These are phyloP conservation scores for Kodamaea kaohsiungensis DNA, from an alignment of 805 yeast species.

Conservation along the genomic window DNA sequence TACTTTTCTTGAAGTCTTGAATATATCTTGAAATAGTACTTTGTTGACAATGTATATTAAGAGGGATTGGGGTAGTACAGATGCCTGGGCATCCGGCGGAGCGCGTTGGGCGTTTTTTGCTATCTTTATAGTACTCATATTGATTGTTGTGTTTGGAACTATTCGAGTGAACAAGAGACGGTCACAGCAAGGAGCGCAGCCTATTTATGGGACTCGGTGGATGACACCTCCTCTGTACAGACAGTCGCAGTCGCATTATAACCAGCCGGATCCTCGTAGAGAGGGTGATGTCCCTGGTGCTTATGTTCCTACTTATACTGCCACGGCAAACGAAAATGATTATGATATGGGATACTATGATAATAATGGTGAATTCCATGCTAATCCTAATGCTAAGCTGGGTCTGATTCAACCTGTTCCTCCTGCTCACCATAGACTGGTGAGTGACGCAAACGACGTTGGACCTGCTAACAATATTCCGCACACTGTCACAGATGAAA, in stretches of 20 bases:
- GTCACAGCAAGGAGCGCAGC: slow-evolving; percentile 48
- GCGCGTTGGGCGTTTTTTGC: slow-evolving; percentile 71
- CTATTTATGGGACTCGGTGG: slow-evolving; percentile 80
- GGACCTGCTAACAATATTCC: slow-evolving; percentile 16
- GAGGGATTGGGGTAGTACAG: slow-evolving; percentile 8
- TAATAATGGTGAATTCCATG: slow-evolving; percentile 48
- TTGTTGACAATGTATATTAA: slow-evolving; percentile 8
- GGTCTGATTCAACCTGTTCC: slow-evolving; percentile 18
- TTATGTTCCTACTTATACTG: slow-evolving; percentile 71
- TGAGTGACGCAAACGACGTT: slow-evolving; percentile 15
- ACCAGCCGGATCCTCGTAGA: slow-evolving; percentile 38
- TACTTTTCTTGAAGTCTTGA: neutral
- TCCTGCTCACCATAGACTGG: slow-evolving; percentile 23
- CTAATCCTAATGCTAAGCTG: slow-evolving; percentile 32
- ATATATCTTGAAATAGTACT: neutral
- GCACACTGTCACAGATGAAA: slow-evolving; percentile 9
- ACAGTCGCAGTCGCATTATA: slow-evolving; percentile 62
- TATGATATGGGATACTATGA: slow-evolving; percentile 81
- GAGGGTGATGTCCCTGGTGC: slow-evolving; percentile 40
- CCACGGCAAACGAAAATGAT: slow-evolving; percentile 60
- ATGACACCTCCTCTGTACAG: slow-evolving; percentile 80
- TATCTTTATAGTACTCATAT: slow-evolving; percentile 50
- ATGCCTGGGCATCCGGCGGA: slow-evolving; percentile 26
- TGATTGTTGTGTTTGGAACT: slow-evolving; percentile 51
- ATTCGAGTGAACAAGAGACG: slow-evolving; percentile 58